Evolutionary conservation across 805 yeast genomes (phyloP).

Genomic region (Kodamaea jinghongensis): DNA sequence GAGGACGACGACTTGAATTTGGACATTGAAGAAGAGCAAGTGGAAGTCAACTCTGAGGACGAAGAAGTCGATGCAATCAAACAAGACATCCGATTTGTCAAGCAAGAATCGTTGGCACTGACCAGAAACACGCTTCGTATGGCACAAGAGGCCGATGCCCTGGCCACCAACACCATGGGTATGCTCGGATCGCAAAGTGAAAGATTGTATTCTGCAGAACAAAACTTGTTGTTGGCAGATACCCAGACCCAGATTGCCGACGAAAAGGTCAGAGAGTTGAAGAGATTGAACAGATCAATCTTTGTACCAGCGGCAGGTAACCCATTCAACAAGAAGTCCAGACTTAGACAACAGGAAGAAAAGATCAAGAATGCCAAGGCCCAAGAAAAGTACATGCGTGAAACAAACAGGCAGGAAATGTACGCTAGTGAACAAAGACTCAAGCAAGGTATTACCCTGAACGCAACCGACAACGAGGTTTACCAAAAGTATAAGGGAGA

Average conservation of each 20-base stretch:
- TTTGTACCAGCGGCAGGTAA: conserved; percentile 76
- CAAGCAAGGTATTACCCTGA: conserved; percentile 53
- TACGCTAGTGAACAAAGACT: conserved; percentile 68
- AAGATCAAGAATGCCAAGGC: conserved; percentile 59
- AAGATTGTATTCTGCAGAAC: conserved; percentile 75
- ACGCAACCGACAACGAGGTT: conserved; percentile 35
- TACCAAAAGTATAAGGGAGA: conserved; percentile 52
- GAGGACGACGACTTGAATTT: conserved; percentile 41
- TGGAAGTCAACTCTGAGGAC: conserved; percentile 57
- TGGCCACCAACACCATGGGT: conserved; percentile 71
- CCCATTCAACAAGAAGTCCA: conserved; percentile 82
- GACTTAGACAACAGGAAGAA: conserved; percentile 72
- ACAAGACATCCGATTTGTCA: conserved; percentile 76
- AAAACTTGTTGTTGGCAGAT: conserved; percentile 69
- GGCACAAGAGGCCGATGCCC: conserved; percentile 48
- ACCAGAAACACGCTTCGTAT: conserved; percentile 74
- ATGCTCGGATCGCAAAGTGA: conserved; percentile 94
- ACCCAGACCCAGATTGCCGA: conserved; percentile 82
- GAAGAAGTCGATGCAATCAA: conserved; percentile 87
- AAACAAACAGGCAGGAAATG: conserved; percentile 56
- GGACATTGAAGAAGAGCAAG: conserved; percentile 31
- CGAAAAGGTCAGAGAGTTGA: conserved; percentile 75
- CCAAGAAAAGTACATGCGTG: conserved; percentile 60
- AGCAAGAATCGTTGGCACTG: conserved; percentile 81
- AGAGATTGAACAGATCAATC: conserved; percentile 74